phyloP scores from a whole-genome alignment of 2,329 filamentous ascomycete species.

The Mariannaea elegans region DNA sequence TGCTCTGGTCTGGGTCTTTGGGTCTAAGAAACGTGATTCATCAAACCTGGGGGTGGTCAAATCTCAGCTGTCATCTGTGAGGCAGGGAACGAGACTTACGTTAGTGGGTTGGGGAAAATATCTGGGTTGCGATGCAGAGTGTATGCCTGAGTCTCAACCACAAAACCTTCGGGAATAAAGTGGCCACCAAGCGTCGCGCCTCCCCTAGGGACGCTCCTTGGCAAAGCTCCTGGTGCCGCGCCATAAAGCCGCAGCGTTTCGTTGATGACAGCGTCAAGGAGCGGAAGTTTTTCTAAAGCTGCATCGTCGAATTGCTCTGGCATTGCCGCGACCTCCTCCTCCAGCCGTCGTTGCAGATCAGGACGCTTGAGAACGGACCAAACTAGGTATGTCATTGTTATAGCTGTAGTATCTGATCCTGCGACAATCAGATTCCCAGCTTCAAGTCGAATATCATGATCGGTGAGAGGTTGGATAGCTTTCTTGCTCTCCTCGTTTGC shows the following conservation, averaged over 20 bases:
- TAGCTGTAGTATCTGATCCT: constrained; percentile 21
- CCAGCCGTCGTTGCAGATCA: constrained; percentile 3
- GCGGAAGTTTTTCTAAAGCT: background rate
- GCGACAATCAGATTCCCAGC: constrained; percentile 22
- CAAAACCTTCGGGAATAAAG: constrained; percentile 1
- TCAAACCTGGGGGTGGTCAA: background rate
- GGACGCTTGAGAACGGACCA: constrained; percentile 22
- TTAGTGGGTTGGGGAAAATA: background rate
- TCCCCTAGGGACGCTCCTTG: constrained; percentile 8
- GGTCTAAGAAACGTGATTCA: background rate
- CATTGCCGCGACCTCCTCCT: constrained; percentile 3
- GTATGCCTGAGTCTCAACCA: constrained; percentile 23
- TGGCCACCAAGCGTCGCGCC: background rate
- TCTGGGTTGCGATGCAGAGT: constrained; percentile 16
- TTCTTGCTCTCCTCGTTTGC: background rate
- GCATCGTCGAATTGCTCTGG: constrained; percentile 4
- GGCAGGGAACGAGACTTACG: background rate
- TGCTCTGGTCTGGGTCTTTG: background rate
- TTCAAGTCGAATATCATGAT: constrained; percentile 7
- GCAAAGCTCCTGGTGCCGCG: constrained; percentile 23
- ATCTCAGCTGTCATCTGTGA: accelerated
- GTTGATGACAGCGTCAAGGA: constrained; percentile 24
- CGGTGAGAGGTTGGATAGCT: constrained; percentile 1
- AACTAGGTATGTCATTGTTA: constrained; percentile 23
- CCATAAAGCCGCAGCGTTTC: constrained; percentile 28